These are phyloP conservation scores for Sphaerobolus stellatus DNA, from an alignment of 1,284 basidiomycete genomes.

Conservation along the genomic window DNA sequence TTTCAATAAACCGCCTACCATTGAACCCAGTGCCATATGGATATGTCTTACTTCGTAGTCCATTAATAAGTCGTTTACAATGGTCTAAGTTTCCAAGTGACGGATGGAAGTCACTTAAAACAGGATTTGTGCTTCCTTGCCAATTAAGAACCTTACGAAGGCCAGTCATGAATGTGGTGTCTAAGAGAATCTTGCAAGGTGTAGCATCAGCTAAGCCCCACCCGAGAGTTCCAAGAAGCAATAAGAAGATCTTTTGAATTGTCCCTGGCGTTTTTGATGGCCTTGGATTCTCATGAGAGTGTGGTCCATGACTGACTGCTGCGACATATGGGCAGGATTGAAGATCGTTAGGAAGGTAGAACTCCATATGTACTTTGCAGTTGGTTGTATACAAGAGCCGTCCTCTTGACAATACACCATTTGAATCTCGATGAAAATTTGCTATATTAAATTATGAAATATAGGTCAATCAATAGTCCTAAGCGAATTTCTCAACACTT, in stretches of 20 bases:
- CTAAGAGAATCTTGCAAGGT: constrained; percentile 19
- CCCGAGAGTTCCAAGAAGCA: constrained; percentile 13
- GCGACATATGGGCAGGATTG: constrained; percentile 15
- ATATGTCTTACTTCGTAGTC: constrained; percentile 15
- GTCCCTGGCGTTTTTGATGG: constrained; percentile 13
- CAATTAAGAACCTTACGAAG: constrained; percentile 19
- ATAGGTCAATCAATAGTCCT: neutral
- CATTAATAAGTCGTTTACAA: constrained; percentile 18
- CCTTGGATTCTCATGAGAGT: constrained; percentile 14
- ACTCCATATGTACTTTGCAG: constrained; percentile 18
- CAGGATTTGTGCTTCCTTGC: neutral
- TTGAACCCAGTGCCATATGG: constrained; percentile 24
- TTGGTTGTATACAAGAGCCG: neutral
- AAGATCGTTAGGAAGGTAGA: constrained; percentile 22
- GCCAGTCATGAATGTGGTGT: constrained; percentile 22
- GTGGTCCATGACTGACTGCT: constrained; percentile 18
- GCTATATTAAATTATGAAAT: constrained; percentile 12
- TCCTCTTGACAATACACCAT: constrained; percentile 15
- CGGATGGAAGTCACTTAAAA: constrained; percentile 24
- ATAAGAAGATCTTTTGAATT: neutral
- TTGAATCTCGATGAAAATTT: constrained; percentile 18
- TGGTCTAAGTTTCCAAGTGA: constrained; percentile 27
- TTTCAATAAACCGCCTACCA: constrained; percentile 16
- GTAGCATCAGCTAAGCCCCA: constrained; percentile 29
- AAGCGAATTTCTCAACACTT: constrained; percentile 14